Conservation (phyloP, 495 filamentous ascomycete genomes). For the Hypomontagnella submonticulosa region DNA sequence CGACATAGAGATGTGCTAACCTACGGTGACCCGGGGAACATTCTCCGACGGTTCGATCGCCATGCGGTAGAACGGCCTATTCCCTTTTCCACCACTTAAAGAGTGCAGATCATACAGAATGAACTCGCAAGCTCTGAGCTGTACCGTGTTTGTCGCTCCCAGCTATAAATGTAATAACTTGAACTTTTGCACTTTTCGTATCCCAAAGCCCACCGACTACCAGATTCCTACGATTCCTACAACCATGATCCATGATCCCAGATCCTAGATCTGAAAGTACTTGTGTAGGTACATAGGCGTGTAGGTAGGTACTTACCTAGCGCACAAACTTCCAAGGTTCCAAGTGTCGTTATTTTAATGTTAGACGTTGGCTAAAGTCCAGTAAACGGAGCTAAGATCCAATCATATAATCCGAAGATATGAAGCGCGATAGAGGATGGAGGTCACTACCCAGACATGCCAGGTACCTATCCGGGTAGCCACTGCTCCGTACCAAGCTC, state of each 20-base stretch:
- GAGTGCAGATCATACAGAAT: slow-evolving; percentile 3
- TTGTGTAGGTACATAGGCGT: slow-evolving; percentile 9
- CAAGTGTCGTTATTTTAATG: not conserved
- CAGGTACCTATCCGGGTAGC: slow-evolving; percentile 18
- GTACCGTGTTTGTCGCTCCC: slow-evolving; percentile 7
- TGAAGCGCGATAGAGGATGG: slow-evolving; percentile 15
- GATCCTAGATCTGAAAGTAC: slow-evolving; percentile 5
- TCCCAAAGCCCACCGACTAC: slow-evolving; percentile 1
- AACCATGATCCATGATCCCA: slow-evolving; percentile 35
- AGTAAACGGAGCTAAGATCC: slow-evolving; percentile 18
- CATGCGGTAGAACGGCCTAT: slow-evolving; percentile 18
- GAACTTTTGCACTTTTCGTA: slow-evolving; percentile 30
- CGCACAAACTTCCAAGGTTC: slow-evolving; percentile 3
- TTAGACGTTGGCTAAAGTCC: slow-evolving; percentile 2
- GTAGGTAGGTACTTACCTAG: slow-evolving; percentile 5
- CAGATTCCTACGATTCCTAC: slow-evolving; percentile 8
- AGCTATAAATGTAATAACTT: slow-evolving; percentile 8
- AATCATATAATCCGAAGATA: slow-evolving; percentile 28
- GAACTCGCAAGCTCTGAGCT: slow-evolving; percentile 7
- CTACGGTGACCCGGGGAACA: slow-evolving; percentile 21
- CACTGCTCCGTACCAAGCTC: slow-evolving; percentile 15
- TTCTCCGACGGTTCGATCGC: slow-evolving; percentile 36
- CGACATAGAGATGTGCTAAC: slow-evolving; percentile 11
- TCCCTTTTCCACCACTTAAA: slow-evolving; percentile 37
- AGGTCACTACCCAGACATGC: slow-evolving; percentile 16